Evolutionary conservation across 140 eudicot genomes (phyloP), one percentile per base, ranked within the genome.

Genomic region (Stevia rebaudiana): DNA sequence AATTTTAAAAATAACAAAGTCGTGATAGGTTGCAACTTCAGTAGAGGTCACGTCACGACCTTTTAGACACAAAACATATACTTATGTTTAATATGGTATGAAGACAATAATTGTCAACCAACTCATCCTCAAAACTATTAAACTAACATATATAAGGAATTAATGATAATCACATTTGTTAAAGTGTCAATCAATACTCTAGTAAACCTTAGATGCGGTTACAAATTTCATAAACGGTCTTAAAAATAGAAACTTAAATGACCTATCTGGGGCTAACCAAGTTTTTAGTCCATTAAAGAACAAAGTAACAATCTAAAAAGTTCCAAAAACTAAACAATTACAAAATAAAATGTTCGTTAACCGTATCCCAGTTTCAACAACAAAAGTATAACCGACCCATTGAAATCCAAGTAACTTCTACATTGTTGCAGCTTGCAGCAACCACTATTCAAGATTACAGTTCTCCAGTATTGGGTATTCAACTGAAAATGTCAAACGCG

Each of bases 331-430:
- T 57, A 67, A 58, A 25, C 68, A 65, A 61, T 48, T 47, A 54
- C 17, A 71, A 62, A 71, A 48, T 41, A 71, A 48, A 55, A 3
- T 21, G 40, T 65, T 24, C 30, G 31, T 13, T 16, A 69, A 59
- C 21, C 35, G 52, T 10, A 59, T 43, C 79, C 49, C 63, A 37
- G 54, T 57, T 74, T 74, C 63, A 67, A 74, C 79, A 74, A 58
- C 57, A 67, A 25, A 74, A 57, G 35, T 35, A 65, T 65, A 36
- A 53, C 39, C 64, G 37, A 41, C 9, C 63, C 25, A 43, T 73
- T 46, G 67, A 65, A 73, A 65, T 65, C 73, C 59, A 71, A 11
- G 46, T 61, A 63, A 36, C 71, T 72, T 62, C 39, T 70, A 59
- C 44, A 17, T 70, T 52, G 76, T 44, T 50, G 65, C 42, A 11